These are phyloP conservation scores for Ganoderma meredithae DNA, from an alignment of 1,284 basidiomycete species.

Conservation along the genomic window DNA sequence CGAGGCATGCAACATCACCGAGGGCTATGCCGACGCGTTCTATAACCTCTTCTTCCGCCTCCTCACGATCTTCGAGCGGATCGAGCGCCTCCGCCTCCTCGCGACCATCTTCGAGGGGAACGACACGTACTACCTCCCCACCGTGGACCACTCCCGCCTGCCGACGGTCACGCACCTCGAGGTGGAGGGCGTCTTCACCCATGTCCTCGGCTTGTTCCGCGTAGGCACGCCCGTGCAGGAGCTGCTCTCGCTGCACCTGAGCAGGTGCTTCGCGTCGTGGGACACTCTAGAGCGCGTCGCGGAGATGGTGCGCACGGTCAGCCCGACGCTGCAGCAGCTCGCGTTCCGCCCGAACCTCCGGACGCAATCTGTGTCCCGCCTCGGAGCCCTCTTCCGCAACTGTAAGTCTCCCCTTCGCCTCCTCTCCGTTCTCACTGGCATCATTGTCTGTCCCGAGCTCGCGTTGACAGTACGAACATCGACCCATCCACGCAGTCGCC, in stretches of 20 bases:
- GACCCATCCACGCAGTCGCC: neutral
- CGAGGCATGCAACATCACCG: slow-evolving; percentile 3
- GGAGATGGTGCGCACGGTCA: neutral
- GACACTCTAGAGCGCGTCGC: neutral
- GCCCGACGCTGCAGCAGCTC: neutral
- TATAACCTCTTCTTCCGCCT: slow-evolving; percentile 1
- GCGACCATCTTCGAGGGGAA: neutral
- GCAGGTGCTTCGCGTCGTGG: neutral
- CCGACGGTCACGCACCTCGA: neutral
- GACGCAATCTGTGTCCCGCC: neutral
- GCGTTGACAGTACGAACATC: no score
- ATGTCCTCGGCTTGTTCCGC: neutral
- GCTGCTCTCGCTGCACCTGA: neutral
- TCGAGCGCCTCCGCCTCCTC: slow-evolving; percentile 2
- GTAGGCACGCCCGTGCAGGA: neutral
- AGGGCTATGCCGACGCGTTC: neutral
- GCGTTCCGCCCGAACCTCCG: neutral
- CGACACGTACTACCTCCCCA: neutral
- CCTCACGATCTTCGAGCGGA: neutral
- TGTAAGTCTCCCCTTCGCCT: neutral
- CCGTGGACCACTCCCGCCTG: neutral
- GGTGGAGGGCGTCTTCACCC: neutral
- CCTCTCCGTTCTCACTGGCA: no score
- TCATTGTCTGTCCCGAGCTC: no score
- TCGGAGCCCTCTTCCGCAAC: neutral